A percentile compares a stretch with the other conserved stretches of the same genome.
Conservation (phyloP, 1,139 yeast genomes). For the Meyerozyma smithsonii region DNA sequence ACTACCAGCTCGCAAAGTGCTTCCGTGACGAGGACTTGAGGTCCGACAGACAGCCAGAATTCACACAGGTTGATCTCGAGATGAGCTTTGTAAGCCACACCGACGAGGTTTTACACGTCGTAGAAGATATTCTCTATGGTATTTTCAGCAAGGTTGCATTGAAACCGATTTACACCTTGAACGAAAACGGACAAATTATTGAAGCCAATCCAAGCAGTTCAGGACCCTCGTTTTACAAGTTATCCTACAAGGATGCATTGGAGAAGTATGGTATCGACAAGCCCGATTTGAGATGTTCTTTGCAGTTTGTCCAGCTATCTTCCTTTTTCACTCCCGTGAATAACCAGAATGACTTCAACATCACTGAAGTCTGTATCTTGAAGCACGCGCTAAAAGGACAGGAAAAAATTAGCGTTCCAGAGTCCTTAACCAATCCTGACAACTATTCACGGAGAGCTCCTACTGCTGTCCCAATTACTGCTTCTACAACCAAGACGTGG, state of each 20-base stretch:
- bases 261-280: conserved; percentile 83
- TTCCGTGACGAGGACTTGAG: conserved; percentile 94
- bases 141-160: conserved; percentile 53
- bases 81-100: conserved; percentile 74
- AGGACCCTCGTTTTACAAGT: conserved; percentile 27
- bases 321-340: conserved; percentile 31
- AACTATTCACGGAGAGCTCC: conserved; percentile 63
- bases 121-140: conserved; percentile 51
- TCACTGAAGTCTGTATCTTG: conserved; percentile 69
- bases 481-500: conserved; percentile 42
- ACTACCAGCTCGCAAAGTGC: conserved; percentile 89
- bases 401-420: conserved; percentile 32
- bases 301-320: conserved; percentile 49
- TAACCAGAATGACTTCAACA: conserved; percentile 42
- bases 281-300: conserved; percentile 74
- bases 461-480: conserved; percentile 43
- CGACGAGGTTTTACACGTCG: conserved; percentile 61
- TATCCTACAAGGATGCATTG: conserved; percentile 69
- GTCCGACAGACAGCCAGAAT: conserved; percentile 95
- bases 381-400: conserved; percentile 39
- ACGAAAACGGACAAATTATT: conserved; percentile 21
- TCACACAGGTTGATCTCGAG: conserved; percentile 92
- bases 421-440: conserved; percentile 31
- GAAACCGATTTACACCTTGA: conserved; percentile 32
- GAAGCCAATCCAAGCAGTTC: conserved; percentile 14